Evolutionary conservation across 1,284 basidiomycete genomes (phyloP), one percentile per base, ranked within the genome.

Genomic region (Ceraceosorus guamensis): DNA sequence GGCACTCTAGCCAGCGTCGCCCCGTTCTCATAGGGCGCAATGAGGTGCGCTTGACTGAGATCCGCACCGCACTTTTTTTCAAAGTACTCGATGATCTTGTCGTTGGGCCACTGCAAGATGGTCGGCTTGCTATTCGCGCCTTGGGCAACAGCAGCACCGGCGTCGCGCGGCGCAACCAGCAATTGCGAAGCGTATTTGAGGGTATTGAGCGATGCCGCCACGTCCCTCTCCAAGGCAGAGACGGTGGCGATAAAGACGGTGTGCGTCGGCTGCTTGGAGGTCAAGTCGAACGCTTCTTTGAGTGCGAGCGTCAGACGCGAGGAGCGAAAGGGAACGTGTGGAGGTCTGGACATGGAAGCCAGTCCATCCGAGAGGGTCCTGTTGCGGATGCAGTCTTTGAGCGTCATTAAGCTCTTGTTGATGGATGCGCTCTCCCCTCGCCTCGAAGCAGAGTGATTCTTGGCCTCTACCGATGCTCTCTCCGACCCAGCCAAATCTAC

Each of bases 261-360:
- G 13, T 59, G 56, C 1, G 55, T 56, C 0, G 61, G 60, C 34
- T 62, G 60, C 1, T 57, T 45, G 1, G 57, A 51, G 49, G 56
- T 59, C 7, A 62, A 39, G 33, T 62, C 60, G 39, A 63, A 63
- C 0, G 61, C 56, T 44, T 63, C 61, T 18, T 63, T 63, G 39
- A 63, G 55, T 8, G 61, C 57, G 0, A 63, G 85, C 4, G 93
- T 98, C 66, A 83, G 75, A 77, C 97, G 97, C 48, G 89, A 92
- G 77, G 97, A 95, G 47, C 93, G 86, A 78, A 88, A 98, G 3
- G 93, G 93, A 11, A 97, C 85, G 72, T 95, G 89, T 14, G 57
- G 57, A 0, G 53, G 45, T 1, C 46, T 47, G 2, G 14, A 48
- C 41, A n/a, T 41, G 3, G 52, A 45, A 6, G 51, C 18, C 10